phyloP scores from a whole-genome alignment of 2,329 filamentous ascomycete species.

The Coniella vitis region DNA sequence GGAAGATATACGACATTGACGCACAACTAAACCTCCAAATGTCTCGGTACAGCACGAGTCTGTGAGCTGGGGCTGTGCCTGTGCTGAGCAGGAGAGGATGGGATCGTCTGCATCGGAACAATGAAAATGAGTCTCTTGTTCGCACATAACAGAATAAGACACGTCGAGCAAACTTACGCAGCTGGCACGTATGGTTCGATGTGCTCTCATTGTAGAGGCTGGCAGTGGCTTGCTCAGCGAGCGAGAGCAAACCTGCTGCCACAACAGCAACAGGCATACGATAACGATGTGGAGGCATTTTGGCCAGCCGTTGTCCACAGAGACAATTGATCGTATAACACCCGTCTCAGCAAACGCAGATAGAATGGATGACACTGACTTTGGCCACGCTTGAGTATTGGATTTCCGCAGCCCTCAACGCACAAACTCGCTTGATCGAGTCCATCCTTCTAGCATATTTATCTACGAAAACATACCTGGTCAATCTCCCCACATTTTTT shows the following conservation, averaged over 20 bases:
- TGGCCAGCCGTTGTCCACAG: not conserved
- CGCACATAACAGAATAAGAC: not conserved
- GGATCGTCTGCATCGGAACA: constrained; percentile 19
- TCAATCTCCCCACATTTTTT: not conserved
- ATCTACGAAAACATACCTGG: too few species aligned
- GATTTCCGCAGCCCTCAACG: too few species aligned
- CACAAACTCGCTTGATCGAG: too few species aligned
- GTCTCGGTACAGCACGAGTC: constrained; percentile 62
- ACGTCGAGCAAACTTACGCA: constrained; percentile 29
- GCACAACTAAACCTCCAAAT: constrained; percentile 52
- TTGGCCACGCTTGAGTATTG: too few species aligned
- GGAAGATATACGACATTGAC: not conserved
- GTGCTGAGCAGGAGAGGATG: constrained; percentile 41
- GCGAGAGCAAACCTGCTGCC: constrained; percentile 12
- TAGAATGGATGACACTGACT: too few species aligned
- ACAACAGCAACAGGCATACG: constrained; percentile 17
- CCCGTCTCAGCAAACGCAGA: too few species aligned
- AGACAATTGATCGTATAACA: too few species aligned
- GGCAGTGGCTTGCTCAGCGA: constrained; percentile 27
- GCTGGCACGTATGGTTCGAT: constrained; percentile 50
- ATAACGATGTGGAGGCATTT: constrained; percentile 25
- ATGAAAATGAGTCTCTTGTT: not conserved
- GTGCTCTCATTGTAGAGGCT: constrained; percentile 31
- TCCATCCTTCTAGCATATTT: too few species aligned
- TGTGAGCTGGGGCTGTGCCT: constrained; percentile 36